Evolutionary conservation across 2,329 filamentous ascomycete species (phyloP).

Genomic region (Diaporthe caulivora): DNA sequence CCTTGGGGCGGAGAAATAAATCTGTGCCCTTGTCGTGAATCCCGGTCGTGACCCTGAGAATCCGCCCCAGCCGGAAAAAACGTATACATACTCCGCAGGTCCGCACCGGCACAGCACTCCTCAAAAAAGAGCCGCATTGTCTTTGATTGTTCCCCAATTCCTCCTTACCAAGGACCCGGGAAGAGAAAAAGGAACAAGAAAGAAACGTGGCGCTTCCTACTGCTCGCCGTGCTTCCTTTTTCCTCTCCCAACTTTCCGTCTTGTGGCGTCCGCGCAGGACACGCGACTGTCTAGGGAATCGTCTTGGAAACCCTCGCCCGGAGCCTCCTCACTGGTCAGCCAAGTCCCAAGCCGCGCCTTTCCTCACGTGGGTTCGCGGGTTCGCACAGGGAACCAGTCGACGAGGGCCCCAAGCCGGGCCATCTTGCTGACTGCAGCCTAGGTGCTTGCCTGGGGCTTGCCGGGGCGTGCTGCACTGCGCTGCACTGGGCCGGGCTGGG

Average conservation of each 20-base stretch:
- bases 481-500: neutral
- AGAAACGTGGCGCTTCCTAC: constrained; percentile 8
- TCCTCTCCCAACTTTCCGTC: neutral
- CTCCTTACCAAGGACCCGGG: neutral
- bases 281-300: constrained; percentile 8
- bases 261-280: constrained; percentile 4
- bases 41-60: neutral
- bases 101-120: neutral
- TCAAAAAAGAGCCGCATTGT: constrained; percentile 24
- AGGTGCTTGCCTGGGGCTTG: constrained; percentile 14
- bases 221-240: constrained; percentile 10
- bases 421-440: constrained; percentile 29
- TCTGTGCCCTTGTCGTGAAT: neutral
- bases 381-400: constrained; percentile 22
- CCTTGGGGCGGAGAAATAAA: neutral
- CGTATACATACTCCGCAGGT: neutral
- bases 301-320: neutral
- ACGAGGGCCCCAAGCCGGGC: neutral
- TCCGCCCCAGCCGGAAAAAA: neutral
- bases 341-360: constrained; percentile 14
- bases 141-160: neutral
- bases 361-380: constrained; percentile 25
- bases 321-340: constrained; percentile 6
- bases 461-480: neutral
- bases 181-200: neutral